Conservation (phyloP, 2,329 filamentous ascomycete species). For the Myriosclerotinia duriaeana region DNA sequence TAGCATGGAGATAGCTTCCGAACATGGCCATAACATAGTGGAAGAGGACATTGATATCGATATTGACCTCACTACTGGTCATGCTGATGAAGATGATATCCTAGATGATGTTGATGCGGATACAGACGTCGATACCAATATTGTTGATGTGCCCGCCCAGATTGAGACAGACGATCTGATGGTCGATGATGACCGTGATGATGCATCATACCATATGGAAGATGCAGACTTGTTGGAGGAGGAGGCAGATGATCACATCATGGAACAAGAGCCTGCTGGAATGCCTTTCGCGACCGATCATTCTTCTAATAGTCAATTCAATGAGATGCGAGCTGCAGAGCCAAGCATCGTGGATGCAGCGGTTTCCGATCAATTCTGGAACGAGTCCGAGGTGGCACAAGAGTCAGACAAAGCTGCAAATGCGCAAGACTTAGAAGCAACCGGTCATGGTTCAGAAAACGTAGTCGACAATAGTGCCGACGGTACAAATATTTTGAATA, state of each 20-base stretch:
- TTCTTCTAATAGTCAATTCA: conserved; percentile 8
- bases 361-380: conserved; percentile 14
- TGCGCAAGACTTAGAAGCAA: conserved; percentile 6
- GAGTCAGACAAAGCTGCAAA: background rate
- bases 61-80: conserved; percentile 50
- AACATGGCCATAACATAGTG: conserved; percentile 42
- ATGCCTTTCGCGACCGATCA: conserved; percentile 27
- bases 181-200: conserved; percentile 44
- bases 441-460: conserved; percentile 8
- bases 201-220: conserved; percentile 44
- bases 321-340: conserved; percentile 17
- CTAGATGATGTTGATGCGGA: conserved; percentile 50
- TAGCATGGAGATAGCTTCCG: conserved; percentile 56
- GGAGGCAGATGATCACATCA: conserved; percentile 30
- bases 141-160: conserved; percentile 16
- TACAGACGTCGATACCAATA: conserved; percentile 37
- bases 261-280: conserved; percentile 29
- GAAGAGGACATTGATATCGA: conserved; percentile 60
- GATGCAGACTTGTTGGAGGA: conserved; percentile 37
- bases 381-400: conserved; percentile 8
- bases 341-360: conserved; percentile 14
- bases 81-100: conserved; percentile 55
- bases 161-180: conserved; percentile 48
- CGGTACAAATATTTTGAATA: conserved; percentile 1
- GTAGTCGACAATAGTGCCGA: conserved; percentile 1